Evolutionary conservation across 2,329 filamentous ascomycete genomes (phyloP), one percentile per base, ranked within the genome.

Genomic region (Clarireedia paspali): DNA sequence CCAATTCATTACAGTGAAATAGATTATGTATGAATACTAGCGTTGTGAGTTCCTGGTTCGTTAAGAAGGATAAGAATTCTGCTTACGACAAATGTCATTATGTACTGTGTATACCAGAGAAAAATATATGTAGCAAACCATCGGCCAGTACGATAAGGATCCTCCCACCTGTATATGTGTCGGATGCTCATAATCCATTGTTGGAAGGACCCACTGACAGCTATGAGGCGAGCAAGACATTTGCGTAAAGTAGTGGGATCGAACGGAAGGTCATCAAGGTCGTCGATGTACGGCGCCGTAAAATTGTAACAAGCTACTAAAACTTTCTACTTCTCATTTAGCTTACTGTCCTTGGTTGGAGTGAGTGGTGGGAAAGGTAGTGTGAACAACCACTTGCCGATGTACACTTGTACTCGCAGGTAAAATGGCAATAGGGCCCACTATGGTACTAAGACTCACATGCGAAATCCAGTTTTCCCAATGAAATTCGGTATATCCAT

Each of bases 161-260:
- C 48, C 30, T 73, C 68, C 71, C 71, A 73, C 2, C 66, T 65
- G 51, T 73, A 74, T 1, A 73, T 61, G 17, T 64, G 62, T 7
- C 70, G 62, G 1, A 67, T 61, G 1, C 67, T 68, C 62, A 70
- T 70, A 51, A 71, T 57, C 15, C 70, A 59, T 26, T 67, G 64
- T 49, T 73, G 70, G 6, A 72, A 57, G 0, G 70, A 70, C 5
- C 70, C 67, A 5, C 70, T 71, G 2, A 71, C 67, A 26, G 72
- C 64, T 6, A 72, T 63, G 1, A 73, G 53, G n/a, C 70, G 64
- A 55, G 73, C 70, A 38, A 72, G 50, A 47, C 49, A 64, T 64
- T 42, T 67, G 40, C 42, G 67, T 63, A 54, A 63, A 60, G 40
- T 67, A 66, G 57, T 70, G 26, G 58, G n/a, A 45, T 61, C 55